phyloP scores from a whole-genome alignment of 495 filamentous ascomycete genomes.

The Glutinoglossum americanum region DNA sequence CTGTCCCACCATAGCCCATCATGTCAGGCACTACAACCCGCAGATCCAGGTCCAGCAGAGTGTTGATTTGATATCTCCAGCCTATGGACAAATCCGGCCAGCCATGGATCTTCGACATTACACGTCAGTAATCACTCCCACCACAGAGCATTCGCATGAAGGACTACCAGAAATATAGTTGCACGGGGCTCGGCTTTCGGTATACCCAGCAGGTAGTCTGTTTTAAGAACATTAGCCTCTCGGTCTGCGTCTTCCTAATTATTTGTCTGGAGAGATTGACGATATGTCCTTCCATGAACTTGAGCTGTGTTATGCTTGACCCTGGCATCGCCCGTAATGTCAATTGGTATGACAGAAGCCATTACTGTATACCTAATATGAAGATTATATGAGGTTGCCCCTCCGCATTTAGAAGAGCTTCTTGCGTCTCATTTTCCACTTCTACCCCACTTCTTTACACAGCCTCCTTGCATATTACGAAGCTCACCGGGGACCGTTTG shows the following conservation, averaged over 20 bases:
- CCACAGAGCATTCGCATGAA: not conserved
- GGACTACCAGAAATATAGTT: slow-evolving; percentile 44
- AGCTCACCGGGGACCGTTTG: too few relatives aligned
- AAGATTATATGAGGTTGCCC: not conserved
- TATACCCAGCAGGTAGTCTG: slow-evolving; percentile 44
- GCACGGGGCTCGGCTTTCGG: slow-evolving; percentile 28
- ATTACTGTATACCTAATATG: not conserved
- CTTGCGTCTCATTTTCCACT: not conserved
- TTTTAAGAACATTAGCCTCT: not conserved
- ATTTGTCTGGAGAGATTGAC: slow-evolving; percentile 2
- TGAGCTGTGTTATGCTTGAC: slow-evolving; percentile 36
- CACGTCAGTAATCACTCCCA: not conserved
- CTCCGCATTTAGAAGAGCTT: not conserved
- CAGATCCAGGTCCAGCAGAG: slow-evolving; percentile 42
- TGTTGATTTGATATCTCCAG: slow-evolving; percentile 71
- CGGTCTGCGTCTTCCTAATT: not conserved
- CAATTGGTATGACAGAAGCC: not conserved
- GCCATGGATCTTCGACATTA: slow-evolving; percentile 30
- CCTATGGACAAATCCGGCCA: slow-evolving; percentile 47
- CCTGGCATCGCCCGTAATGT: slow-evolving; percentile 16
- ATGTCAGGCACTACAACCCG: slow-evolving; percentile 60
- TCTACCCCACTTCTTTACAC: not conserved
- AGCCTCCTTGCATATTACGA: too few relatives aligned
- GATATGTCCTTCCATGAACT: slow-evolving; percentile 43
- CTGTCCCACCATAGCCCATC: slow-evolving; percentile 62